Conservation (phyloP, 768 basidiomycete species). For the Boletus insuetus region DNA sequence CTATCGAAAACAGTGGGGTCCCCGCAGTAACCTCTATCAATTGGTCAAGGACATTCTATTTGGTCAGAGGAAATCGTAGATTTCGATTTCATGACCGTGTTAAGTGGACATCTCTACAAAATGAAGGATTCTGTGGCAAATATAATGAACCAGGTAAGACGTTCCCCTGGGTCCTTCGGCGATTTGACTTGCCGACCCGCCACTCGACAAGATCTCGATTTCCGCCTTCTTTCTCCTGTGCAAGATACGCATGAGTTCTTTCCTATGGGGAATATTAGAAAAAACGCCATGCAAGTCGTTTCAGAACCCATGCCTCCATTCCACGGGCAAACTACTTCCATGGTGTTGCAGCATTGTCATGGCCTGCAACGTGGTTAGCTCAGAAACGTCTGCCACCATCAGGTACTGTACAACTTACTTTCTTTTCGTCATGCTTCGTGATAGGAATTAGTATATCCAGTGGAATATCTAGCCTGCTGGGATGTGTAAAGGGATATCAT, state of each 20-base stretch:
- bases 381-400: neutral
- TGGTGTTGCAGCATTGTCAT: slow-evolving; percentile 54
- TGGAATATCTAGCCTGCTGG: slow-evolving; percentile 55
- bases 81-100: neutral
- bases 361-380: slow-evolving; percentile 46
- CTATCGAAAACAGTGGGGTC: too few species aligned
- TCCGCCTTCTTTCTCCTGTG: slow-evolving; percentile 88
- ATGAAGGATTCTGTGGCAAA: slow-evolving; percentile 25
- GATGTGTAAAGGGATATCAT: neutral
- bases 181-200: slow-evolving; percentile 1
- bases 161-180: slow-evolving; percentile 9
- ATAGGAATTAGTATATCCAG: slow-evolving; percentile 66
- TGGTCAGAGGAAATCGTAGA: too few species aligned
- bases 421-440: slow-evolving; percentile 68
- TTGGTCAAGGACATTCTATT: too few species aligned
- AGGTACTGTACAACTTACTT: slow-evolving; percentile 42
- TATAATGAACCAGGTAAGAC: slow-evolving; percentile 24
- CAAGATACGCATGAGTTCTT: slow-evolving; percentile 78
- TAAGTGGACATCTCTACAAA: slow-evolving; percentile 27
- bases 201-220: slow-evolving; percentile 63
- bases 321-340: slow-evolving; percentile 42
- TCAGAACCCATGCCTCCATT: slow-evolving; percentile 61
- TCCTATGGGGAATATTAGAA: slow-evolving; percentile 42
- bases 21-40: too few species aligned
- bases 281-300: neutral